Percentiles rank a stretch among this genome's conserved stretches.
Conservation (phyloP, 257 asterid genomes). For the Fraxinus americana region DNA sequence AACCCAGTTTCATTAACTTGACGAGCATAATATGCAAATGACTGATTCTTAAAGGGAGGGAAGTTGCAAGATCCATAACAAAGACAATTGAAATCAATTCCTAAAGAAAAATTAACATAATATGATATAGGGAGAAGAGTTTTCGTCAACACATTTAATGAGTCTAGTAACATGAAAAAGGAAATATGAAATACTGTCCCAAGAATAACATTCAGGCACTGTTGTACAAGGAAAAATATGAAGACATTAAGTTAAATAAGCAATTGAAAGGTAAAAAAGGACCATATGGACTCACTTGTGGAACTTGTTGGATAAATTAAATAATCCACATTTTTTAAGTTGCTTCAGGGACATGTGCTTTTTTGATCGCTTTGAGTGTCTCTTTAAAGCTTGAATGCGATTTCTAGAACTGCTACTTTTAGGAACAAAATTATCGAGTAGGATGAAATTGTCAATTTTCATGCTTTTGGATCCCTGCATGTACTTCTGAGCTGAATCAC, state of each 20-base stretch:
- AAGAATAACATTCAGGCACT: background rate
- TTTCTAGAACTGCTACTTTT: constrained; percentile 41
- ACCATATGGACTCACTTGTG: constrained; percentile 58
- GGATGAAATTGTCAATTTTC: constrained; percentile 74
- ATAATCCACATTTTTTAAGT: constrained; percentile 62
- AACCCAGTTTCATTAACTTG: background rate
- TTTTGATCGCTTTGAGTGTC: constrained; percentile 69
- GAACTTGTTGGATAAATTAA: constrained; percentile 62
- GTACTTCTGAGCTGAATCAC: constrained; percentile 80
- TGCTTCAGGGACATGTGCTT: constrained; percentile 75
- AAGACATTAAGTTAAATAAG: background rate
- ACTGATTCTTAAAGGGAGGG: background rate
- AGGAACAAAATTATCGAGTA: constrained; percentile 76
- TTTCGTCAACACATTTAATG: background rate
- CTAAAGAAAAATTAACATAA: background rate
- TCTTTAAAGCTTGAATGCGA: constrained; percentile 35
- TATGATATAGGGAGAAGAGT: background rate
- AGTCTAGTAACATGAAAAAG: background rate
- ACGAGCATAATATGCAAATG: background rate
- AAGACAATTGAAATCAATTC: background rate
- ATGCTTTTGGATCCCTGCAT: constrained; percentile 74
- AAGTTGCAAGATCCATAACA: background rate
- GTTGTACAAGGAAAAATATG: background rate
- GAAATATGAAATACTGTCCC: constrained; percentile 10
- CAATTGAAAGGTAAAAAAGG: constrained; percentile 6